Base-by-base conservation (phyloP, 2,329 filamentous ascomycete genomes). In the Talaromyces islandicus region DNA sequence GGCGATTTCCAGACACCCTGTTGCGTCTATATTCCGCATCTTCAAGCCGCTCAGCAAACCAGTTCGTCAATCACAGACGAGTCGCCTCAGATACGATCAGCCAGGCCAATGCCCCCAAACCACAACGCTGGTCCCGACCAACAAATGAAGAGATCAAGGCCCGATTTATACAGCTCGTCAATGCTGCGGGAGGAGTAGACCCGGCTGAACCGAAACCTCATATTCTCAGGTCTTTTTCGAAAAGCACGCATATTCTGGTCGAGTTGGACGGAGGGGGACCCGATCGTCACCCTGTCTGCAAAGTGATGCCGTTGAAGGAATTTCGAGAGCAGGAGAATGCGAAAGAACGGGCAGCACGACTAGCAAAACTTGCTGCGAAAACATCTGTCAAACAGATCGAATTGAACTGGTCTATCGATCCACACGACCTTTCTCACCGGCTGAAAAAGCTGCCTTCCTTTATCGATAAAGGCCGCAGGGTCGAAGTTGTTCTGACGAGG, bases 401-500 rank as follows among this genome's bases (percentile, higher is more conserved):
- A 76, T 67, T 97, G 67, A 93, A 91, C 73, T 97, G 92, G 92
- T 87, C 88, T 35, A 95, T 96, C 68, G 87, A 86, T 62, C 70
- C 75, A 12, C 84, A 93, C 70, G 92, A 97, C 77, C 73, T 96
- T 57, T 77, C 77, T n/a, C 87, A 90, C 71, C 84, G 88, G 70
- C 71, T 94, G 72, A 83, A 83, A 68, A 85, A 86, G 76, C 72
- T 93, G 68, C 76, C 76, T 63, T 80, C 77, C 58, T 96, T 96
- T 70, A 70, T 97, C 70, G 77, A 72, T 9, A 90, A 91, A 72
- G 92, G 92, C 0, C 82, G 84, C 71, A 86, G 82, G 70, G 91
- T 97, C 21, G 88, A 94, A 71, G 70, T 97, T 11, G 68, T 88
- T 57, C 68, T 97, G 54, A 85, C 85, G 60, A 84, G 83, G 71